These are phyloP conservation scores for Podila verticillata DNA, from an alignment of 192 early-diverging fungal species.

Conservation along the genomic window DNA sequence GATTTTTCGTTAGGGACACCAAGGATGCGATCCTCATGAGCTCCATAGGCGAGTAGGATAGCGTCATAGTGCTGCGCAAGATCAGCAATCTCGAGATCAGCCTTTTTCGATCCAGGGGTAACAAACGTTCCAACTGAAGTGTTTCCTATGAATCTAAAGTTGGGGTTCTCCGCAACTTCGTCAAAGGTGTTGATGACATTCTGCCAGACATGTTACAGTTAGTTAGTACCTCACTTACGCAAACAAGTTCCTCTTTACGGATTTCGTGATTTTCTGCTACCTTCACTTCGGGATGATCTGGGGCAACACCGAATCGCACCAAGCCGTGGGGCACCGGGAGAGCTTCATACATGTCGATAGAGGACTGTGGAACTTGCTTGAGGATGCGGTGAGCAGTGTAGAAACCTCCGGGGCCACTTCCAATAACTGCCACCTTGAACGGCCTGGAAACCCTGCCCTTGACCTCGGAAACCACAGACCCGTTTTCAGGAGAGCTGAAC, in stretches of 20 bases:
- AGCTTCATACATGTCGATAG: constrained; percentile 87
- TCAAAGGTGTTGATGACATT: constrained; percentile 91
- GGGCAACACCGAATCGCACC: constrained; percentile 94
- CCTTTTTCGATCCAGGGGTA: constrained; percentile 23
- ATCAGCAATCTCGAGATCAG: constrained; percentile 56
- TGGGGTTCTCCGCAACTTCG: constrained; percentile 70
- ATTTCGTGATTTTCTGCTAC: constrained; percentile 41
- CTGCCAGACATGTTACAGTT: too few species aligned
- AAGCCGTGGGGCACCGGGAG: constrained; percentile 90
- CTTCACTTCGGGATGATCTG: constrained; percentile 98
- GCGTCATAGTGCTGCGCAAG: constrained; percentile 75
- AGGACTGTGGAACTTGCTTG: constrained; percentile 58
- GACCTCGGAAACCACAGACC: background rate
- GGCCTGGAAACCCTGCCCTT: constrained; percentile 10
- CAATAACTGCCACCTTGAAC: constrained; percentile 73
- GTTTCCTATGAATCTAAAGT: constrained; percentile 87
- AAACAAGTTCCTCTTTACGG: too few species aligned
- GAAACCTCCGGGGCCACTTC: constrained; percentile 88
- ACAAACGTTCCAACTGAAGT: constrained; percentile 66
- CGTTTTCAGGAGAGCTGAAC: background rate
- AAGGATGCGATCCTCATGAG: constrained; percentile 75
- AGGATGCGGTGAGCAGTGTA: constrained; percentile 88
- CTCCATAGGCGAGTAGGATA: constrained; percentile 89
- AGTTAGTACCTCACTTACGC: too few species aligned
- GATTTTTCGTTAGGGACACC: constrained; percentile 74